Conservation (phyloP, 2,329 filamentous ascomycete species). For the Clarireedia hainanense region DNA sequence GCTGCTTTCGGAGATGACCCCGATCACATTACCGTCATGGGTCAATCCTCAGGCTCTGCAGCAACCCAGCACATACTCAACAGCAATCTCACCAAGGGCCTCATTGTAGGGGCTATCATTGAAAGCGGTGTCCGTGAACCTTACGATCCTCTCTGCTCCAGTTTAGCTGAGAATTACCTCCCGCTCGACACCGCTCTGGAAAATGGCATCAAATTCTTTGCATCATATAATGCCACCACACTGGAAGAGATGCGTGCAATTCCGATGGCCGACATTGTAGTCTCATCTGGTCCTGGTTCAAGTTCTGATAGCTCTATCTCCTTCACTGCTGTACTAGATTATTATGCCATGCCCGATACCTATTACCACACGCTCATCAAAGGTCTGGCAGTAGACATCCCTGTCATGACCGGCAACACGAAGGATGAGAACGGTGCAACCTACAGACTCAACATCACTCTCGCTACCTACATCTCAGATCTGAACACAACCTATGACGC, state of each 20-base stretch:
- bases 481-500: conserved; percentile 11
- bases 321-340: conserved; percentile 16
- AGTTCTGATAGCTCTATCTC: background rate
- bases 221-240: conserved; percentile 14
- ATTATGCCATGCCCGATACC: conserved; percentile 19
- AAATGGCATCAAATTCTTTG: conserved; percentile 12
- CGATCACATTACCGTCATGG: conserved; percentile 33
- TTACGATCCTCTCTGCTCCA: conserved; percentile 19
- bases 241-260: conserved; percentile 14
- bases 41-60: conserved; percentile 36
- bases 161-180: conserved; percentile 21
- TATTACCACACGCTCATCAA: conserved; percentile 11
- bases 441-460: conserved; percentile 29
- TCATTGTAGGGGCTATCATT: conserved; percentile 23
- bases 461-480: conserved; percentile 21
- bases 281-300: background rate
- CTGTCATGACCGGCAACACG: conserved; percentile 31
- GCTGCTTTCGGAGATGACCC: conserved; percentile 42
- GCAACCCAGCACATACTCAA: conserved; percentile 32
- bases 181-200: conserved; percentile 7
- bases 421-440: conserved; percentile 14
- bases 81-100: conserved; percentile 22
- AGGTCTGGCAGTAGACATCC: conserved; percentile 30
- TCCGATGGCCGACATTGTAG: background rate
- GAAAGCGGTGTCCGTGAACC: conserved; percentile 25